These are phyloP conservation scores for Botrytis hyacinthi DNA, from an alignment of 2,329 filamentous ascomycete species.

Conservation along the genomic window DNA sequence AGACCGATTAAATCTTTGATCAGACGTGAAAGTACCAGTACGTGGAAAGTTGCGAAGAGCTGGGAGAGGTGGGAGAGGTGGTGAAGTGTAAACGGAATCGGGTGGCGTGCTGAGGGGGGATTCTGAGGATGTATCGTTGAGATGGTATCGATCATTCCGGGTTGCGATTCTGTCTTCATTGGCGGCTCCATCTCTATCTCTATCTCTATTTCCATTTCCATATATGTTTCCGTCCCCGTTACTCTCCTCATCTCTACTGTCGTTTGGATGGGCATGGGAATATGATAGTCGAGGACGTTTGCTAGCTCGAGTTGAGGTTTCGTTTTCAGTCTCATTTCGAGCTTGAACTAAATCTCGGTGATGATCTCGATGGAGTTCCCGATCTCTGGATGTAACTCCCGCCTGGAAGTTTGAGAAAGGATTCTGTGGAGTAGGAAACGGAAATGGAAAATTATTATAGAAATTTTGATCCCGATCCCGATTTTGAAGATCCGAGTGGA, in stretches of 20 bases:
- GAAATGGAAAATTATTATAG: background rate
- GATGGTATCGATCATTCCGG: background rate
- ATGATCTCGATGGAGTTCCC: too few relatives aligned
- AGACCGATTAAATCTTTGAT: background rate
- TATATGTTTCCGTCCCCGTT: too few relatives aligned
- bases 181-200: too few relatives aligned
- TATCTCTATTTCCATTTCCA: too few relatives aligned
- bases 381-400: background rate
- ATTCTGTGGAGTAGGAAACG: background rate
- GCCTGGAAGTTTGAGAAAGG: too few relatives aligned
- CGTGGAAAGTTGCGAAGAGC: background rate
- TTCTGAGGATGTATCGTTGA: background rate
- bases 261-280: background rate
- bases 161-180: background rate
- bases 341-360: background rate
- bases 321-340: background rate
- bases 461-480: background rate
- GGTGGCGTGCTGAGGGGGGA: background rate
- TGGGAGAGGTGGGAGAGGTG: background rate
- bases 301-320: background rate
- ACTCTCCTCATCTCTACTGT: rapidly evolving
- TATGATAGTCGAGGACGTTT: background rate
- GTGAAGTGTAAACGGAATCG: background rate
- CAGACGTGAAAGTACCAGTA: background rate
- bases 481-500: background rate